These are phyloP conservation scores for Lactarius akahatsu DNA, from an alignment of 768 basidiomycete species.

Conservation along the genomic window DNA sequence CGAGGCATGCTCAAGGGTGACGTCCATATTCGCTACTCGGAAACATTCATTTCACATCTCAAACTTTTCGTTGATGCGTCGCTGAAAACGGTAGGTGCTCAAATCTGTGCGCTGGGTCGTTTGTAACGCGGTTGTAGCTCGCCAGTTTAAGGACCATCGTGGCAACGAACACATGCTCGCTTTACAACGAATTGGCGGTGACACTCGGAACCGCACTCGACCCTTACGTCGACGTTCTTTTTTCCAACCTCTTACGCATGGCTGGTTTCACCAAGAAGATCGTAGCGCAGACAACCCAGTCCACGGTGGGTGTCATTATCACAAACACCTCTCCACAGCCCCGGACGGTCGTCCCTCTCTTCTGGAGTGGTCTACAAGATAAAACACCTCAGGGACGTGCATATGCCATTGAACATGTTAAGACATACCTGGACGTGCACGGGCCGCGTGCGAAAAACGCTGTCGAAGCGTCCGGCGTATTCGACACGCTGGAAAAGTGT, in stretches of 20 bases:
- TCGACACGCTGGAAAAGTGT: conserved; percentile 71
- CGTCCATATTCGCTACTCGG: conserved; percentile 68
- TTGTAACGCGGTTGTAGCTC: conserved; percentile 48
- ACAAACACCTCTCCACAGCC: conserved; percentile 69
- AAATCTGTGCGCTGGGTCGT: conserved; percentile 6
- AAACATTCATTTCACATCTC: conserved; percentile 70
- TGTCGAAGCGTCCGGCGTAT: conserved; percentile 67
- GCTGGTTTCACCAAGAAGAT: conserved; percentile 92
- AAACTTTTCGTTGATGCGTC: conserved; percentile 83
- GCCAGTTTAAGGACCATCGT: conserved; percentile 90
- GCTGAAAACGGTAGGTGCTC: conserved; percentile 69
- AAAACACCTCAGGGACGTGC: conserved; percentile 77
- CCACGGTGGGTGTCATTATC: conserved; percentile 65
- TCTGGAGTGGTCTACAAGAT: conserved; percentile 71
- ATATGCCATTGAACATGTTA: conserved; percentile 67
- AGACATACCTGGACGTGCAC: conserved; percentile 72
- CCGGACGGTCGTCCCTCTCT: conserved; percentile 61
- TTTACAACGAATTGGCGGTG: conserved; percentile 72
- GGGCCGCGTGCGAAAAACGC: conserved; percentile 57
- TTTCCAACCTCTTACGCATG: conserved; percentile 81
- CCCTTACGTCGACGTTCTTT: conserved; percentile 71
- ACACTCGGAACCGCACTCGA: conserved; percentile 71
- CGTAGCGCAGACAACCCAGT: conserved; percentile 81
- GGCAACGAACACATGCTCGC: conserved; percentile 68
- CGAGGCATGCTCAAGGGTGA: conserved; percentile 90